phyloP scores from a whole-genome alignment of 148 eudicot genomes.

The Amaranthus hypochondriacus region DNA sequence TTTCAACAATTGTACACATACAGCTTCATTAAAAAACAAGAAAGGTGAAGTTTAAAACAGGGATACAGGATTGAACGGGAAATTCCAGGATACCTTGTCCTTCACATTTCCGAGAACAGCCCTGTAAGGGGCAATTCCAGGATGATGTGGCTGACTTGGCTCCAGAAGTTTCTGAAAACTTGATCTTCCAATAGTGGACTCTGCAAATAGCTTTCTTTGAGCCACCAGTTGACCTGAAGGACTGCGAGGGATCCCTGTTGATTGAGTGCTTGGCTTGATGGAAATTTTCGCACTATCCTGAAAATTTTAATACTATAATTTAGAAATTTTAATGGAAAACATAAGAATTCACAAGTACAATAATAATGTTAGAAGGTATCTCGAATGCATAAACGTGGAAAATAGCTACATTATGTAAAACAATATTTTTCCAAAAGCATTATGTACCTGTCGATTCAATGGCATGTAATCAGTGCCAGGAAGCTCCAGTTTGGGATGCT shows the following conservation, averaged over 20 bases:
- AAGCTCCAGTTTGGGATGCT: constrained; percentile 61
- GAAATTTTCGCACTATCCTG: constrained; percentile 40
- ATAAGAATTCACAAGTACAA: neutral
- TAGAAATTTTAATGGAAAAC: neutral
- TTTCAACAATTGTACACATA: constrained; percentile 7
- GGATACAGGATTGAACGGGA: neutral
- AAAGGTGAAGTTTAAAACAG: neutral
- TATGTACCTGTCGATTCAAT: constrained; percentile 47
- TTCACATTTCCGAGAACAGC: constrained; percentile 79
- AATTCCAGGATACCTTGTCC: constrained; percentile 48
- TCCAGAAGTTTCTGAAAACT: constrained; percentile 91
- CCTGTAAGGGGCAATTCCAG: constrained; percentile 80
- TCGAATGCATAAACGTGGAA: neutral
- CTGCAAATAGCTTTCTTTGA: constrained; percentile 67
- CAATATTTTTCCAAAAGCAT: neutral
- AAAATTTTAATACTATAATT: neutral
- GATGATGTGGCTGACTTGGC: constrained; percentile 60
- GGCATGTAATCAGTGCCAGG: constrained; percentile 66
- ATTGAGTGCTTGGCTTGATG: constrained; percentile 19
- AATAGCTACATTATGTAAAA: neutral
- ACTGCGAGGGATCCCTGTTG: constrained; percentile 26
- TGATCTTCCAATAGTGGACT: constrained; percentile 60
- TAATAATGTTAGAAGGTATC: neutral
- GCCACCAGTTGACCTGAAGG: constrained; percentile 41
- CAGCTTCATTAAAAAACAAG: neutral